phyloP scores from a whole-genome alignment of 164 flowering plant genomes.

The Akebia trifoliata region DNA sequence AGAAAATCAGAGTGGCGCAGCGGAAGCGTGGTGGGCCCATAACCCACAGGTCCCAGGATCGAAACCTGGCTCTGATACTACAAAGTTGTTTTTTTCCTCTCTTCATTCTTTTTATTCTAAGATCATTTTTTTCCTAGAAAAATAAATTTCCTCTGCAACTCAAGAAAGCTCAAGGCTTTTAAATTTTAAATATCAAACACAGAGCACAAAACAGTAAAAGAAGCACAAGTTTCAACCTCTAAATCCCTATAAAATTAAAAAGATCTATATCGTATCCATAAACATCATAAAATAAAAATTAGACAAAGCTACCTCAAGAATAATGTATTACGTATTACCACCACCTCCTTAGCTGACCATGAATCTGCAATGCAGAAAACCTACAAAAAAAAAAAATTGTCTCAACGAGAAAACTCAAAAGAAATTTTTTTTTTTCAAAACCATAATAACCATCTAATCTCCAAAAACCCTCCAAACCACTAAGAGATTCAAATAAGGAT shows the following conservation, averaged over 20 bases:
- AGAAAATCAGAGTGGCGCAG: constrained; percentile 99
- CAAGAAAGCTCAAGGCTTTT: no score
- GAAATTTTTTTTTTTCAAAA: no score
- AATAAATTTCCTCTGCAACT: no score
- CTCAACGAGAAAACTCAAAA: not conserved
- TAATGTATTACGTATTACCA: no score
- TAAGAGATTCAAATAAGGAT: not conserved
- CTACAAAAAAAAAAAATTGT: not conserved
- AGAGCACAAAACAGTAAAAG: no score
- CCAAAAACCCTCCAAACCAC: not conserved
- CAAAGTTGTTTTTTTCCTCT: no score
- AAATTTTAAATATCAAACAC: no score
- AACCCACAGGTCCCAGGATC: constrained; percentile 99
- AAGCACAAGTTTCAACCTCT: no score
- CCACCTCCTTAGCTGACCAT: not conserved
- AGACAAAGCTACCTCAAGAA: not conserved
- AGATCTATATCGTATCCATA: not conserved
- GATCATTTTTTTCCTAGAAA: no score
- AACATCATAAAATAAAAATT: not conserved
- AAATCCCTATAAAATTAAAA: not conserved
- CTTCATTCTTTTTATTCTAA: no score
- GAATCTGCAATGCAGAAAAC: not conserved
- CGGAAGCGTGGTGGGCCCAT: constrained; percentile 99
- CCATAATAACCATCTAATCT: no score
- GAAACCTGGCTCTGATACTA: constrained; percentile 99